Evolutionary conservation across 2,329 filamentous ascomycete species (phyloP), one percentile per base, ranked within the genome.

Genomic region (Camillea tinctor): DNA sequence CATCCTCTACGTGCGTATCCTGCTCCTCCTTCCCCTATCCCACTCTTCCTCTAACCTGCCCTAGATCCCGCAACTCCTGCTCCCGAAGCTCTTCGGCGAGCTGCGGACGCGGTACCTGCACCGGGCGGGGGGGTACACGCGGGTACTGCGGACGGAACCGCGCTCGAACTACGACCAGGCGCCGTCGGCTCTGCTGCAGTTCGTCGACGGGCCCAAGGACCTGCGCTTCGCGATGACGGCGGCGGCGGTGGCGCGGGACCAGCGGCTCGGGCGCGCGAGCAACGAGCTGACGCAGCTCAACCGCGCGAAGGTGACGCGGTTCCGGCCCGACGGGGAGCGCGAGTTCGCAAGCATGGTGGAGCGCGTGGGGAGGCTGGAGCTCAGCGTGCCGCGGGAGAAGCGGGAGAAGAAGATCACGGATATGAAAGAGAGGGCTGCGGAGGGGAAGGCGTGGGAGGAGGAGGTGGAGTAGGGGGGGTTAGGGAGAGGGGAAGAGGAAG

Each of bases 211-310:
- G 40, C 92, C 93, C 36, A 90, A 89, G 74, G 95, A 99, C 77
- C 91, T 97, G 81, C 90, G 93, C 36, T 97, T 97, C 78, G 92
- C 92, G 70, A 88, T 98, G 85, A 97, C 93, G 2, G 95, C 95
- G 23, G 90, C 90, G 68, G 88, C 92, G 0, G 82, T 98, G 6
- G 92, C 91, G 50, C 83, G 87, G 22, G 83, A 87, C 71, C 77
- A 81, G 59, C 71, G 75, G 53, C 74, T 86, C 15, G 82, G 86
- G 48, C 81, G 84, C 55, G 74, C 79, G 2, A 78, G 91, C 69
- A 90, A 87, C 66, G 83, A 90, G 30, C 80, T 95, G 68, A 97
- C 94, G 36, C 79, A 81, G 59, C 82, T 84, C 72, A 98, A 98
- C 78, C 83, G 94, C 52, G 80, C 82, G 65, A 98, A 98, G 78